These are phyloP conservation scores for Elongisporangium prolatum DNA, from an alignment of 352 stramenopile genomes.

Conservation along the genomic window DNA sequence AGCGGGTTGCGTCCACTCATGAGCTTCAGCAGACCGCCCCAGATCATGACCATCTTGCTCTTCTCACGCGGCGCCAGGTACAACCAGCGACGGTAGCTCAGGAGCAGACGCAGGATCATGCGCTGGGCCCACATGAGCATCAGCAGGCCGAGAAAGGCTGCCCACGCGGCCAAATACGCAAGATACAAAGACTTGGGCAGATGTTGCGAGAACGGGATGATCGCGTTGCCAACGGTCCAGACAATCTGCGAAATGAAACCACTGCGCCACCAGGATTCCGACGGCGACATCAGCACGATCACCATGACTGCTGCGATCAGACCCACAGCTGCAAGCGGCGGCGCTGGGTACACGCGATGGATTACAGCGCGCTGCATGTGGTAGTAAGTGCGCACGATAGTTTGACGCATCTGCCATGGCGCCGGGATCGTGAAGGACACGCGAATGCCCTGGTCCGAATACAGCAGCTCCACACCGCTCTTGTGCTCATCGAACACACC, in stretches of 20 bases:
- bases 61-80: constrained; percentile 75
- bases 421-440: constrained; percentile 83
- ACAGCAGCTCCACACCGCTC: constrained; percentile 80
- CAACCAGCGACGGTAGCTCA: constrained; percentile 87
- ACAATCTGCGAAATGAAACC: constrained; percentile 65
- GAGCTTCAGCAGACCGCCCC: constrained; percentile 79
- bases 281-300: constrained; percentile 47
- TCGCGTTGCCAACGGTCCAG: constrained; percentile 73
- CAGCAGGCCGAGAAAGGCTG: constrained; percentile 74
- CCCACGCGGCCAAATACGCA: constrained; percentile 80
- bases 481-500: constrained; percentile 86
- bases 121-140: constrained; percentile 84
- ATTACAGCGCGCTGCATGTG: constrained; percentile 68
- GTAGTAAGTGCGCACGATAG: constrained; percentile 52
- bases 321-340: constrained; percentile 52
- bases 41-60: constrained; percentile 57
- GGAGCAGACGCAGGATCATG: constrained; percentile 69
- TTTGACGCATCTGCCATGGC: constrained; percentile 68
- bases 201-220: constrained; percentile 65
- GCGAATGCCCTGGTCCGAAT: constrained; percentile 79
- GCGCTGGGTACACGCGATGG: constrained; percentile 73
- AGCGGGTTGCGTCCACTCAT: constrained; percentile 75
- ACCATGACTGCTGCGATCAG: constrained; percentile 57
- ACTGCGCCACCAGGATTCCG: constrained; percentile 85
- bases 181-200: constrained; percentile 73